phyloP scores from a whole-genome alignment of 2,329 filamentous ascomycete genomes.

The Cercospora zeae-maydis region DNA sequence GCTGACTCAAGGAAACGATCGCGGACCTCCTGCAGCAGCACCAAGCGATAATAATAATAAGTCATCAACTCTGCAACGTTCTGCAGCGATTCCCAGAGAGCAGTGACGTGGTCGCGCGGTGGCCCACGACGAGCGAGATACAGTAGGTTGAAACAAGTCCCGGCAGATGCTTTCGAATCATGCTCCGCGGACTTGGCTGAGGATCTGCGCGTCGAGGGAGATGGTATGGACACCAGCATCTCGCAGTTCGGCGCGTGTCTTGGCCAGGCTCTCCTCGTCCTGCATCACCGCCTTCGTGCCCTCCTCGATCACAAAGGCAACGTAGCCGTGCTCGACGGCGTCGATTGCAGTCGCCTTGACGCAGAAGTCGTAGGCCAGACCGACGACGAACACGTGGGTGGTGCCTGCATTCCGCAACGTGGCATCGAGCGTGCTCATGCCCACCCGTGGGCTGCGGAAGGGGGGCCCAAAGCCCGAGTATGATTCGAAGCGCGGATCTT shows the following conservation, averaged over 20 bases:
- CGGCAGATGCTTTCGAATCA: not conserved
- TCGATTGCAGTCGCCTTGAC: constrained; percentile 79
- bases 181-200: constrained; percentile 5
- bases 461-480: constrained; percentile 88
- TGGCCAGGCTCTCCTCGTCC: constrained; percentile 52
- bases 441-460: constrained; percentile 60
- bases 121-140: not conserved
- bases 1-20: not conserved
- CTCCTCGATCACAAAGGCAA: constrained; percentile 72
- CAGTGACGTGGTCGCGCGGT: not conserved
- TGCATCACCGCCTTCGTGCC: constrained; percentile 70
- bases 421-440: constrained; percentile 59
- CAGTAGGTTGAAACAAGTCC: not conserved
- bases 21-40: not conserved
- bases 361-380: constrained; percentile 85
- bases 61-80: not conserved
- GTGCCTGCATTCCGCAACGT: constrained; percentile 57
- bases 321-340: constrained; percentile 70
- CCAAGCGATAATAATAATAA: too few relatives aligned
- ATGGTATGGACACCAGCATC: constrained; percentile 16
- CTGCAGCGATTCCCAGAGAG: not conserved
- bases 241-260: constrained; percentile 45
- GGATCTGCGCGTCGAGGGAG: constrained; percentile 6
- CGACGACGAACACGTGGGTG: constrained; percentile 80
- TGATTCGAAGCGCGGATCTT: constrained; percentile 74